Percentiles rank a stretch among this genome's conserved stretches.
phyloP scores from a whole-genome alignment of 306 rosid species.

The Cucurbita ficifolia region DNA sequence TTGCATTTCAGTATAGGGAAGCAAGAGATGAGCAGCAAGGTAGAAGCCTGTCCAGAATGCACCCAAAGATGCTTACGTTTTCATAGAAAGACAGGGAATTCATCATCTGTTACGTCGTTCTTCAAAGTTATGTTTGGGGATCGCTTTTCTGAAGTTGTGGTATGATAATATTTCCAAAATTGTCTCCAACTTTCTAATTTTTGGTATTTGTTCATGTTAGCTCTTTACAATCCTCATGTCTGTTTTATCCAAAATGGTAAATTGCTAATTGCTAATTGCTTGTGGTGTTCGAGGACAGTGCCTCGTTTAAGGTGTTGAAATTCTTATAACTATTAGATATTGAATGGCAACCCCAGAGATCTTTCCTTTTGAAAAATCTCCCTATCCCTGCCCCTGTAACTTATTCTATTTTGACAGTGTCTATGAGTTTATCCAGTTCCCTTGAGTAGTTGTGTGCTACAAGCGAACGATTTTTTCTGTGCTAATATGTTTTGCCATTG shows the following conservation, averaged over 20 bases:
- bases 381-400: neutral
- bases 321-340: neutral
- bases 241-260: neutral
- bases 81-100: conserved; percentile 21
- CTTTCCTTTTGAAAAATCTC: neutral
- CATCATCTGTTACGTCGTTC: conserved; percentile 23
- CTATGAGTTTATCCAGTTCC: neutral
- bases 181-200: neutral
- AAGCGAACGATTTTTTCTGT: neutral
- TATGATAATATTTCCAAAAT: conserved; percentile 8
- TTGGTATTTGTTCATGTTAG: neutral
- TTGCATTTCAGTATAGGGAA: neutral
- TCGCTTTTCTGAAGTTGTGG: conserved; percentile 24
- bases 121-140: conserved; percentile 44
- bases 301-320: neutral
- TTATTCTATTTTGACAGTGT: neutral
- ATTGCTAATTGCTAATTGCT: neutral
- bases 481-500: neutral
- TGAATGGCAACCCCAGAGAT: neutral
- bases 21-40: conserved; percentile 21
- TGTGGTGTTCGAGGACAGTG: neutral
- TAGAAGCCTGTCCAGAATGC: conserved; percentile 25
- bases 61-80: conserved; percentile 17
- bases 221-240: neutral
- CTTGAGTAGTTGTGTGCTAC: neutral